Conservation (phyloP, 306 rosid species). For the Quercus suber region DNA sequence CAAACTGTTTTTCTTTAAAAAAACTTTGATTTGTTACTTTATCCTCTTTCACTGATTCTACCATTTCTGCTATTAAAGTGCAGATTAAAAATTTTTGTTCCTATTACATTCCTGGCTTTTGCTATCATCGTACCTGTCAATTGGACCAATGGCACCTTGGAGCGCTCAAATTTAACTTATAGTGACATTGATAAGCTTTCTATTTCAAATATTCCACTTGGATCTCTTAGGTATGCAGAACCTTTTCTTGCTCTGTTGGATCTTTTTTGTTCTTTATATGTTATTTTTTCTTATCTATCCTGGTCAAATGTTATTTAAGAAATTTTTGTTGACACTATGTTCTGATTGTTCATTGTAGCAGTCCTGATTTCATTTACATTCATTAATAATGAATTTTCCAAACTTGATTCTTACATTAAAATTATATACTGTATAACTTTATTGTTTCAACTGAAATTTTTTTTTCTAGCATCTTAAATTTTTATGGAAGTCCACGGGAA, state of each 20-base stretch:
- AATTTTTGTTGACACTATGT: conserved; percentile 8
- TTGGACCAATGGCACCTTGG: conserved; percentile 83
- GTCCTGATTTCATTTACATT: background rate
- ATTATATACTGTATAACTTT: background rate
- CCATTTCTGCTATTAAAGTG: conserved; percentile 27
- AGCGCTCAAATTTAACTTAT: conserved; percentile 55
- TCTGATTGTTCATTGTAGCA: background rate
- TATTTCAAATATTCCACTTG: conserved; percentile 80
- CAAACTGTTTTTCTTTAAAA: background rate
- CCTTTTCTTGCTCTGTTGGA: background rate
- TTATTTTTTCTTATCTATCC: background rate
- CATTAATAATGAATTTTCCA: background rate
- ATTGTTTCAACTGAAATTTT: background rate
- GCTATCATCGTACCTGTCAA: conserved; percentile 87
- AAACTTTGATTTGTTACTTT: background rate
- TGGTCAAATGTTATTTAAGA: background rate
- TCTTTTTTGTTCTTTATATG: background rate
- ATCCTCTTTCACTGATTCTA: conserved; percentile 19
- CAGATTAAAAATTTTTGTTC: conserved; percentile 93
- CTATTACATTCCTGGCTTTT: conserved; percentile 74
- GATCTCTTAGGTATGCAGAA: conserved; percentile 65
- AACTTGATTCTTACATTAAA: background rate
- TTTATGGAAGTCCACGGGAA: background rate
- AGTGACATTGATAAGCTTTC: conserved; percentile 89
- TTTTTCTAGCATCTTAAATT: background rate